A percentile compares a stretch with the other conserved stretches of the same genome.
phyloP scores from a whole-genome alignment of 176 grass and related monocot species.

The Paspalum vaginatum region DNA sequence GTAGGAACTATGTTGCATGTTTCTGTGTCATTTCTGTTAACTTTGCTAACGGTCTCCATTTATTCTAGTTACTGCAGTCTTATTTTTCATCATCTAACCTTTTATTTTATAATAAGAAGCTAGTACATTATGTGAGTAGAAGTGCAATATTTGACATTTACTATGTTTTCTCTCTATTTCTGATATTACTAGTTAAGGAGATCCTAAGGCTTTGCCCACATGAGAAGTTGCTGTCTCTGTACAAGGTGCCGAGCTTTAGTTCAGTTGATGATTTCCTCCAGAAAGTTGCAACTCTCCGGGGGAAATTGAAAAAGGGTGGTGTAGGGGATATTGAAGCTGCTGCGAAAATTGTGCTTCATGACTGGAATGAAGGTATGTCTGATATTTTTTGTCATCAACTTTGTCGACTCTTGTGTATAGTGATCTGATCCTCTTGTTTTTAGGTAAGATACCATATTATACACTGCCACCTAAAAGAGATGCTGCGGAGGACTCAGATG shows the following conservation, averaged over 20 bases:
- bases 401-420: background rate
- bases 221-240: slow-evolving; percentile 77
- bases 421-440: slow-evolving; percentile 24
- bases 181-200: slow-evolving; percentile 78
- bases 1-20: slow-evolving; percentile 38
- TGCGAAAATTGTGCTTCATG: slow-evolving; percentile 93
- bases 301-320: slow-evolving; percentile 95
- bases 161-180: slow-evolving; percentile 25
- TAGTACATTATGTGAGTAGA: slow-evolving; percentile 22
- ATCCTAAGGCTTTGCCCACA: slow-evolving; percentile 77
- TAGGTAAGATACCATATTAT: slow-evolving; percentile 97
- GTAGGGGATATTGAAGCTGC: slow-evolving; percentile 86
- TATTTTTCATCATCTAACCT: background rate
- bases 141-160: slow-evolving; percentile 17
- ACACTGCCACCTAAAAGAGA: slow-evolving; percentile 77
- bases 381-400: slow-evolving; percentile 15
- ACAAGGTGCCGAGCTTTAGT: slow-evolving; percentile 77
- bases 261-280: slow-evolving; percentile 95
- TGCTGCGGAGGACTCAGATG: slow-evolving; percentile 46
- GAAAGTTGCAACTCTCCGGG: slow-evolving; percentile 74
- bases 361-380: slow-evolving; percentile 88
- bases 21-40: background rate
- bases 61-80: background rate
- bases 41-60: background rate
- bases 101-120: background rate